Conservation (phyloP, 345 rosid genomes). For the Psidium guajava region DNA sequence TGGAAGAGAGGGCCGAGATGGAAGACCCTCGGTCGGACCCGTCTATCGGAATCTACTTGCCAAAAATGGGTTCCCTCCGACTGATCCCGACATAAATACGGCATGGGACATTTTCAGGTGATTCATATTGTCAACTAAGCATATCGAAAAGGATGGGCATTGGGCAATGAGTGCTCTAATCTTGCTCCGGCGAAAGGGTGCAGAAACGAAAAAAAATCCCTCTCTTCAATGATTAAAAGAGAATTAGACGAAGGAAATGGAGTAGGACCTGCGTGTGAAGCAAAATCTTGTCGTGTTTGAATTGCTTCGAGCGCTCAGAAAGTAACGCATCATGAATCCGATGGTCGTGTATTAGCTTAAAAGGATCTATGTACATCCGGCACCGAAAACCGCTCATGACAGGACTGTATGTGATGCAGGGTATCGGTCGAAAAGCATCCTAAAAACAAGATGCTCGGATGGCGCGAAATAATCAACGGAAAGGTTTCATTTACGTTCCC, state of each 20-base stretch:
- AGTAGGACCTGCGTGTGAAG: neutral
- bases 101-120: conserved; percentile 92
- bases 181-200: neutral
- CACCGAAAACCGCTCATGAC: neutral
- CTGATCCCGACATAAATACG: conserved; percentile 32
- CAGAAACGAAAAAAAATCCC: neutral
- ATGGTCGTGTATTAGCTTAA: neutral
- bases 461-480: conserved; percentile 56
- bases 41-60: conserved; percentile 67
- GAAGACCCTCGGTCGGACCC: conserved; percentile 80
- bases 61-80: conserved; percentile 51
- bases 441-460: conserved; percentile 78
- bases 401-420: conserved; percentile 18
- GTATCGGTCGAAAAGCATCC: conserved; percentile 52
- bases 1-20: conserved; percentile 61
- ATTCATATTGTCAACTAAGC: neutral
- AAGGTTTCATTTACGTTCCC: conserved; percentile 28
- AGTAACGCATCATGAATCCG: neutral
- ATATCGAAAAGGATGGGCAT: neutral
- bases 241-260: neutral
- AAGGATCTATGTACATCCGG: neutral
- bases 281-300: neutral
- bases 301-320: neutral
- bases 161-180: neutral
- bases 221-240: neutral